phyloP scores from a whole-genome alignment of 2,329 filamentous ascomycete species.

The Stylonectria norvegica region DNA sequence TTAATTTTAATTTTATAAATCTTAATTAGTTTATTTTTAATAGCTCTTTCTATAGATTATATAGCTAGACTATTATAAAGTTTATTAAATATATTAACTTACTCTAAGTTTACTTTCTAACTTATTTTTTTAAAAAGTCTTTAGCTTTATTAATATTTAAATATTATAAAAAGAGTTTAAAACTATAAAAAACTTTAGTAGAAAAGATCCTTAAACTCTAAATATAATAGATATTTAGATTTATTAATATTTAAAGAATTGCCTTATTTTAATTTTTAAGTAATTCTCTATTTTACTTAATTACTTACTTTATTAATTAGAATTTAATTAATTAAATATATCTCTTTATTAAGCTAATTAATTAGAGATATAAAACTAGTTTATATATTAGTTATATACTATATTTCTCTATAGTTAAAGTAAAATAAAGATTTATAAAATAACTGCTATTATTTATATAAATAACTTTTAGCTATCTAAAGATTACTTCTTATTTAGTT shows the following conservation, averaged over 20 bases:
- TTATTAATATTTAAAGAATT: background rate
- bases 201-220: background rate
- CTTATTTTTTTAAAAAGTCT: background rate
- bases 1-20: background rate
- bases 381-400: background rate
- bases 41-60: background rate
- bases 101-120: background rate
- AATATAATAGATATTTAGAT: background rate
- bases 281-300: background rate
- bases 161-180: background rate
- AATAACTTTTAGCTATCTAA: no score
- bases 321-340: no score
- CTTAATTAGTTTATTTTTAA: background rate
- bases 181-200: background rate
- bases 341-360: background rate
- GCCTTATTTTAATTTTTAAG: background rate
- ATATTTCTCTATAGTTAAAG: background rate
- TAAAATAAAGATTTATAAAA: no score
- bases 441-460: background rate
- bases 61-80: background rate
- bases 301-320: background rate
- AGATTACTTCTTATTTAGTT: no score
- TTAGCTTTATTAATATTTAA: background rate
- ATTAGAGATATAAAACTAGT: background rate
- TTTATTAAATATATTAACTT: background rate